Percentiles rank a stretch among this genome's conserved stretches.
Evolutionary conservation across 2,329 filamentous ascomycete genomes (phyloP).

Genomic region (Cladosporium phlei): DNA sequence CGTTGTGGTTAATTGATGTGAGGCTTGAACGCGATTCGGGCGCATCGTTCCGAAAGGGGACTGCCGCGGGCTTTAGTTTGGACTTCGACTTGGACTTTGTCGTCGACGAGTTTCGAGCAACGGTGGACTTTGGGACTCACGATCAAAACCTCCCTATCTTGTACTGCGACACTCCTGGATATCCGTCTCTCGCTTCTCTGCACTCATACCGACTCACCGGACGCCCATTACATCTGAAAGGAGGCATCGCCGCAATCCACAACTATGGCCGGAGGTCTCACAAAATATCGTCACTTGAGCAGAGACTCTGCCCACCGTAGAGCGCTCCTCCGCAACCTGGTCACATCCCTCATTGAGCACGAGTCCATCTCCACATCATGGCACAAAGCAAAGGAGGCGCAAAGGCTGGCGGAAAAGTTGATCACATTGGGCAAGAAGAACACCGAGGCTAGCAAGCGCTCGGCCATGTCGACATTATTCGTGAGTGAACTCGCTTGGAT

Average conservation of each 20-base stretch:
- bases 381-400: slow-evolving; percentile 95
- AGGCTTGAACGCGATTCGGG: not conserved
- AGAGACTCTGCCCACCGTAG: slow-evolving; percentile 82
- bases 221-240: not conserved
- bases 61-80: slow-evolving; percentile 5
- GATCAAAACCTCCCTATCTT: too few species aligned
- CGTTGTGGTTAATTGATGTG: too few species aligned
- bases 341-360: slow-evolving; percentile 88
- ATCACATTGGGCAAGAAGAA: slow-evolving; percentile 92
- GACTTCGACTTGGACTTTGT: slow-evolving; percentile 1
- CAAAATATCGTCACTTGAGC: slow-evolving; percentile 85
- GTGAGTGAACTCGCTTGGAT: too few species aligned
- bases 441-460: slow-evolving; percentile 71
- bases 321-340: slow-evolving; percentile 89
- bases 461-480: slow-evolving; percentile 70
- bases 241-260: slow-evolving; percentile 3
- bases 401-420: slow-evolving; percentile 86
- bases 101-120: too few species aligned
- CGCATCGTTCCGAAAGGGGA: slow-evolving; percentile 7
- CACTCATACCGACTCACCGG: too few species aligned
- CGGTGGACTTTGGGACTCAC: too few species aligned
- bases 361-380: slow-evolving; percentile 94
- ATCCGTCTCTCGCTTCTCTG: too few species aligned
- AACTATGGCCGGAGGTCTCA: slow-evolving; percentile 75
- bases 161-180: too few species aligned